A percentile compares a stretch with the other conserved stretches of the same genome.
These are phyloP conservation scores for Monosporozyma solicola DNA, from an alignment of 805 yeast genomes.

Conservation along the genomic window DNA sequence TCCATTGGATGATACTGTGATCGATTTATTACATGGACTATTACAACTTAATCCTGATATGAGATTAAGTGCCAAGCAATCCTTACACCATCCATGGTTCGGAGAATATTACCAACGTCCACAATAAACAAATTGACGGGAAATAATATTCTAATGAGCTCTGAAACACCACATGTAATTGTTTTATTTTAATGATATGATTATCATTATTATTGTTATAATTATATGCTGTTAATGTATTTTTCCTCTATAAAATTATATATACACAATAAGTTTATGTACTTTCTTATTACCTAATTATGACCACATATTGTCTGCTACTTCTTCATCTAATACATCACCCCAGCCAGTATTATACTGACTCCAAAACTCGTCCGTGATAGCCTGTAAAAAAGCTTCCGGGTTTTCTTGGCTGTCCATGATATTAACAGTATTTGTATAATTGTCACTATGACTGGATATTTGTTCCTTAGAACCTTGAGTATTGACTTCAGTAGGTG, in stretches of 20 bases:
- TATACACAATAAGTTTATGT: background rate
- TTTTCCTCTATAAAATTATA: background rate
- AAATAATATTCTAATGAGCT: background rate
- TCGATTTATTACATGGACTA: conserved; percentile 30
- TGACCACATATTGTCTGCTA: background rate
- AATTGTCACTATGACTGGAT: background rate
- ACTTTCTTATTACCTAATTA: background rate
- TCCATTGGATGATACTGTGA: conserved; percentile 21
- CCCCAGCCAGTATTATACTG: conserved; percentile 15
- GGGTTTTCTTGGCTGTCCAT: background rate
- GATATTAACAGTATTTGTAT: background rate
- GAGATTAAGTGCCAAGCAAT: conserved; percentile 44
- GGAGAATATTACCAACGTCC: conserved; percentile 26
- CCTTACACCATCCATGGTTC: conserved; percentile 38
- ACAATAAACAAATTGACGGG: background rate
- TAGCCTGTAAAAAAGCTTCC: conserved; percentile 7
- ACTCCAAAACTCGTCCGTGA: conserved; percentile 17
- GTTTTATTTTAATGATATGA: too few species aligned
- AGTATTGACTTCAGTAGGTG: background rate
- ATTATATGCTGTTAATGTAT: background rate
- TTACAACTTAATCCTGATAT: conserved; percentile 46
- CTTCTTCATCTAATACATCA: conserved; percentile 5
- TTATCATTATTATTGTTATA: too few species aligned
- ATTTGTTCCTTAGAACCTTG: background rate
- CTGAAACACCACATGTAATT: background rate